phyloP scores from a whole-genome alignment of 306 rosid genomes.

The Begonia loranthoides region DNA sequence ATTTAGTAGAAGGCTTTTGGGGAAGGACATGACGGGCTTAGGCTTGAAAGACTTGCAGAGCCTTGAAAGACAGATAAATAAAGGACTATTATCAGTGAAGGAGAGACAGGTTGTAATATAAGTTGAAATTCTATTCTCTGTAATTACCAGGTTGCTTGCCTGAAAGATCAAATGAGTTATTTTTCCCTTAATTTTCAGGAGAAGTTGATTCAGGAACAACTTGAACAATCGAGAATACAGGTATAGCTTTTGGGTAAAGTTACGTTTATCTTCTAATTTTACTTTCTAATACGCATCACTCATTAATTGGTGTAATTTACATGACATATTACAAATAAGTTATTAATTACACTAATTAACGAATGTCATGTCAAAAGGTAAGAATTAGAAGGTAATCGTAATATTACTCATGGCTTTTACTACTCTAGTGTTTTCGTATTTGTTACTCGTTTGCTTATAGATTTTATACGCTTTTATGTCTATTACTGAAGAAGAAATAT shows the following conservation, averaged over 20 bases:
- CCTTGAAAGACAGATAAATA: conserved; percentile 65
- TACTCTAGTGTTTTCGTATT: too few relatives aligned
- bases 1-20: conserved; percentile 42
- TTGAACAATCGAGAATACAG: conserved; percentile 74
- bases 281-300: background rate
- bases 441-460: too few relatives aligned
- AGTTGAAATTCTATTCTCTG: background rate
- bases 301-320: too few relatives aligned
- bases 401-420: too few relatives aligned
- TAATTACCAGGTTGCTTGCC: background rate
- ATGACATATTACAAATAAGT: too few relatives aligned
- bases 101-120: conserved; percentile 32
- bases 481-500: too few relatives aligned
- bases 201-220: conserved; percentile 64
- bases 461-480: too few relatives aligned
- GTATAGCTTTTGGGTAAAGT: conserved; percentile 13
- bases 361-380: too few relatives aligned
- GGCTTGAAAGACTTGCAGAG: conserved; percentile 63
- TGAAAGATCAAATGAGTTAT: conserved; percentile 7
- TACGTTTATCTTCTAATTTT: background rate
- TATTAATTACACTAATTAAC: too few relatives aligned
- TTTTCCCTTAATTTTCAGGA: conserved; percentile 42
- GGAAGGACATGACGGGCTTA: conserved; percentile 69
- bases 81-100: conserved; percentile 44
- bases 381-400: too few relatives aligned